Base-by-base conservation (phyloP, 1,284 basidiomycete species). In the Xerocomus cyaneibrunnescens region DNA sequence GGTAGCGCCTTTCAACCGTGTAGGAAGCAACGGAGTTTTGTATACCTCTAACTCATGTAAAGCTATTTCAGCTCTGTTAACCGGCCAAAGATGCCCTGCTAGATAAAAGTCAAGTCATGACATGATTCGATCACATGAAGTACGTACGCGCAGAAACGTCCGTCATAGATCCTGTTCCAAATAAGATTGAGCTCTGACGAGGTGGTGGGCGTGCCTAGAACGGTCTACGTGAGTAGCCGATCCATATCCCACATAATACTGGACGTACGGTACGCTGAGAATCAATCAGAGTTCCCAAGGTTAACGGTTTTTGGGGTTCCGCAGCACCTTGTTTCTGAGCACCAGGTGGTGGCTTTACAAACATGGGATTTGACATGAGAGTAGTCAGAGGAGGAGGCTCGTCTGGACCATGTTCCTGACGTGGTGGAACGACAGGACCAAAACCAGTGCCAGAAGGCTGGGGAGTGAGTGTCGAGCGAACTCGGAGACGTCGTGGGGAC, bases 21-120 rank as follows among this genome's bases (percentile, higher is more conserved):
- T 83, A 5, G 87, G 86, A 8, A 89, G 61, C 41, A 89, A 74
- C 8, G 87, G 87, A 1, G 85, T 89, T 69, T 83, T 85, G 72
- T 89, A 89, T 34, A 84, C 76, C 56, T 89, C 87, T 36, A 89
- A 70, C 57, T 86, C 83, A 45, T 83, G 79, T 5, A 89, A 74
- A 19, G 81, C 82, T 55, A 78, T 76, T 67, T 87, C 83, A 23
- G 85, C 81, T 16, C 79, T 72, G 43, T 75, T 80, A 56, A 72
- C 64, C 3, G 75, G 72, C 50, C 67, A 73, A 23, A 54, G 62
- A 48, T 71, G 64, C 57, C 69, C 67, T 67, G 57, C 56, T 52
- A 36, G 21, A 52, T n/a, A 43, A 21, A 42, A 52, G 49, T 67
- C 30, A 55, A 45, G 9, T 16, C 10, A 30, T 9, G 51, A 30